Evolutionary conservation across 805 yeast genomes (phyloP).

Genomic region (Suhomyces tanzawaensis): DNA sequence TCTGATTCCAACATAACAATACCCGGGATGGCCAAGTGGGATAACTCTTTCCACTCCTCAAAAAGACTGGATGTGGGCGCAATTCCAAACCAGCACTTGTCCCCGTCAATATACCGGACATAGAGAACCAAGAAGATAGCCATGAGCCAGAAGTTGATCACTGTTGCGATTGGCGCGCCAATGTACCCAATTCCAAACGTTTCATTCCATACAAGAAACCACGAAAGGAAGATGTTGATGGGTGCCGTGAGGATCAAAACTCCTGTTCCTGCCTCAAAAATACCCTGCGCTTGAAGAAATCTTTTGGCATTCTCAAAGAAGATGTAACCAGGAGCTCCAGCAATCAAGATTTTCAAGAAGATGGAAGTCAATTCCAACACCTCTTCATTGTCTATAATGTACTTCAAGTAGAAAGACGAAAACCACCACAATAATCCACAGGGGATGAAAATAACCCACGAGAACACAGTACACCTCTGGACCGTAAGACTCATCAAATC

Average conservation of each 20-base stretch:
- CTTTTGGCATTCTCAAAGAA: conserved; percentile 42
- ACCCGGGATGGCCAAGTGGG: conserved; percentile 43
- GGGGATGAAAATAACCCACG: conserved; percentile 35
- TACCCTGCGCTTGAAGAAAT: conserved; percentile 46
- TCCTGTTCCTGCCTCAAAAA: conserved; percentile 47
- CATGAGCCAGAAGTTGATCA: conserved; percentile 44
- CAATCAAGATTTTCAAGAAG: conserved; percentile 33
- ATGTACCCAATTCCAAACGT: conserved; percentile 39
- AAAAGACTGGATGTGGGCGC: conserved; percentile 36
- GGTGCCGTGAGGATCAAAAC: conserved; percentile 42
- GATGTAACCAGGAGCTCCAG: conserved; percentile 45
- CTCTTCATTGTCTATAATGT: conserved; percentile 30
- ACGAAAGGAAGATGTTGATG: conserved; percentile 37
- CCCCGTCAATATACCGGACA: conserved; percentile 51
- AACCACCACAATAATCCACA: conserved; percentile 43
- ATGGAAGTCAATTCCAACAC: conserved; percentile 34
- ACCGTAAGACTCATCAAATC: conserved; percentile 37
- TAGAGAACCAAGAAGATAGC: conserved; percentile 33
- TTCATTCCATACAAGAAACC: conserved; percentile 43
- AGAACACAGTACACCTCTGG: conserved; percentile 37
- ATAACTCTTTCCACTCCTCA: conserved; percentile 34
- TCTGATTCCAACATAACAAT: conserved; percentile 46
- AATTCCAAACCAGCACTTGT: conserved; percentile 67
- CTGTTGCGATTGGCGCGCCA: conserved; percentile 45
- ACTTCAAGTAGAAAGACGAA: conserved; percentile 25